Conservation (phyloP, 345 rosid species). For the Hirschfeldia incana region DNA sequence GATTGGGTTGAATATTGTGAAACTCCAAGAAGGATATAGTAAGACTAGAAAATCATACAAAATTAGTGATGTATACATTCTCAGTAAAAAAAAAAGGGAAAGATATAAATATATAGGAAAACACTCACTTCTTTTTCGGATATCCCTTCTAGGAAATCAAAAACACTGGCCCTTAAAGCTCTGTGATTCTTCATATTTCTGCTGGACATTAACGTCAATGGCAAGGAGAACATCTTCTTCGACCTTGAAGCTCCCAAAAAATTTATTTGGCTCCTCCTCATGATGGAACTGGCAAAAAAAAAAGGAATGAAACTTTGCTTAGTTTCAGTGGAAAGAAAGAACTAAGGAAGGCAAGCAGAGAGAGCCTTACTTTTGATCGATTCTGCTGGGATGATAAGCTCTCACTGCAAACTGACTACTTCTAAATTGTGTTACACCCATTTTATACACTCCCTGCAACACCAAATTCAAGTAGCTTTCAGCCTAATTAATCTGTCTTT, state of each 20-base stretch:
- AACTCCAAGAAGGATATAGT: constrained; percentile 83
- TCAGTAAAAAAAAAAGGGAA: neutral
- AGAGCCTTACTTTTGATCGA: neutral
- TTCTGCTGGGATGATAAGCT: constrained; percentile 40
- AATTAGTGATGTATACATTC: neutral
- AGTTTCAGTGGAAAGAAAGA: neutral
- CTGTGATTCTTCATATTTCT: constrained; percentile 25
- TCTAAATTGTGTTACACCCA: constrained; percentile 80
- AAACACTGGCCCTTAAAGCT: constrained; percentile 73
- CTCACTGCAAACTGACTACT: constrained; percentile 51
- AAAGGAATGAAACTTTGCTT: neutral
- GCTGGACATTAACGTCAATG: no score
- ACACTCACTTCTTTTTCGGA: constrained; percentile 28
- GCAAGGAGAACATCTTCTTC: constrained; percentile 62
- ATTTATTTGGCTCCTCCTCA: constrained; percentile 46
- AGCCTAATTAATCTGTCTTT: neutral
- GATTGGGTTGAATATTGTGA: constrained; percentile 82
- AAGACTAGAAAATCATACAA: constrained; percentile 52
- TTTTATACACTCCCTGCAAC: constrained; percentile 37
- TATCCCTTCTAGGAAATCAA: neutral
- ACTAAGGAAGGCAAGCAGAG: neutral
- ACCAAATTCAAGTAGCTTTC: neutral
- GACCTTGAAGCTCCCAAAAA: constrained; percentile 61
- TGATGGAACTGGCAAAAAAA: constrained; percentile 44
- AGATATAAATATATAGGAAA: constrained; percentile 1